phyloP scores from a whole-genome alignment of 257 asterid genomes.

The Solanum tarapatanum region DNA sequence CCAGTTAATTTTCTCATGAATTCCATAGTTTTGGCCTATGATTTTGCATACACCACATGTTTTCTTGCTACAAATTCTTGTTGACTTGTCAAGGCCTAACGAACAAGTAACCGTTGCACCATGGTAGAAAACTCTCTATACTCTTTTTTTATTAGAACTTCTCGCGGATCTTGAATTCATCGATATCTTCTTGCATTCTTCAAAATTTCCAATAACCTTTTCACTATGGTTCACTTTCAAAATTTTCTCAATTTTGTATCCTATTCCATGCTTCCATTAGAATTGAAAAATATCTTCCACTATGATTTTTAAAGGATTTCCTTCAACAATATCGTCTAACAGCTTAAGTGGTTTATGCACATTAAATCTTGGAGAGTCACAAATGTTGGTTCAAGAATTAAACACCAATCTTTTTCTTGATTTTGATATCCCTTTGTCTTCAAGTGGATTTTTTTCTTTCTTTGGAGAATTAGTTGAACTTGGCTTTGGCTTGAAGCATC shows the following conservation, averaged over 20 bases:
- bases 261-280: not conserved
- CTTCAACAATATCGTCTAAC: not conserved
- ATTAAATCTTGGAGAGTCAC: not conserved
- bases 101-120: not conserved
- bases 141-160: not conserved
- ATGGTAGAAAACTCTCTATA: not conserved
- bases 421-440: not conserved
- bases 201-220: not conserved
- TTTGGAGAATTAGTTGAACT: not conserved
- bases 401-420: not conserved
- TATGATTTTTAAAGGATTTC: not conserved
- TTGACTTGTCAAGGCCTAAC: not conserved
- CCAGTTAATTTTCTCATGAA: not conserved
- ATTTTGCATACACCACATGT: not conserved
- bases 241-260: not conserved
- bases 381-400: not conserved
- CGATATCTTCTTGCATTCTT: not conserved
- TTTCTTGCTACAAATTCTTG: not conserved
- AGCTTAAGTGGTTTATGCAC: not conserved
- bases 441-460: not conserved
- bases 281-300: not conserved
- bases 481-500: constrained; percentile 4
- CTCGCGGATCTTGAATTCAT: not conserved
- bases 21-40: not conserved
- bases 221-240: not conserved